Evolutionary conservation across 169 alveolate species (phyloP), one percentile per base, ranked within the genome.

Genomic region (Eimeria tenella): DNA sequence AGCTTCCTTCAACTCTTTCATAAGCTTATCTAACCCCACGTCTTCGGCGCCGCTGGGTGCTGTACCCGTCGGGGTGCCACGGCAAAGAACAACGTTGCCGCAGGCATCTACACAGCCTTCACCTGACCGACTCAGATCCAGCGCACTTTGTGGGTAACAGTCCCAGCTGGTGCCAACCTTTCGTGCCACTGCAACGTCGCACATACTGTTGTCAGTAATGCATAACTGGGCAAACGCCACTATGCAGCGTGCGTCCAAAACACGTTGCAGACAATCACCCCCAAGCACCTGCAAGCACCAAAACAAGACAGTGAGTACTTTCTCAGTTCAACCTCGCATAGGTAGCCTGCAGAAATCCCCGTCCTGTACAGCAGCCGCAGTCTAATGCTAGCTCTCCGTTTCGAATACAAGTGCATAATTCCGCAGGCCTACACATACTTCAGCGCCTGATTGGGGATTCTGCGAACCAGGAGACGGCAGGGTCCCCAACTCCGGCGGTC

Each of bases 271-370:
- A n/a, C 21, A 68, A 8, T n/a, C 73, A 53, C 53, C 21, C 25
- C 88, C 88, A 7, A 52, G 88, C 13, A 53, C 65, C 87, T 77
- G 87, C 87, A 79, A 75, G 6, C 88, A 55, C 65, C n/a, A 58
- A 17, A 58, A 0, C 68, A 3, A 58, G 19, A 58, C 11, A 58
- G 3, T 58, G 19, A 0, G 19, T 10, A 10, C 19, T 17, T 58
- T 3, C 68, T 58, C 68, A 13, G 21, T 13, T 58, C 11, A 58
- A 17, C 3, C 68, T 17, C 2, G 68, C 68, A 10, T 13, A 1
- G 11, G 19, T 1, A 10, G 68, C 68, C 42, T 31, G 42, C 42
- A 31, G 42, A 31, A 31, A 31, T 31, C 42, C 42, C 42, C 42
- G 42, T 31, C 42, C 42, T 31, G 42, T 31, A 31, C 42, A 31